A percentile compares a stretch with the other conserved stretches of the same genome.
Conservation (phyloP, 192 early-diverging fungal genomes). For the Coemansia furcata region DNA sequence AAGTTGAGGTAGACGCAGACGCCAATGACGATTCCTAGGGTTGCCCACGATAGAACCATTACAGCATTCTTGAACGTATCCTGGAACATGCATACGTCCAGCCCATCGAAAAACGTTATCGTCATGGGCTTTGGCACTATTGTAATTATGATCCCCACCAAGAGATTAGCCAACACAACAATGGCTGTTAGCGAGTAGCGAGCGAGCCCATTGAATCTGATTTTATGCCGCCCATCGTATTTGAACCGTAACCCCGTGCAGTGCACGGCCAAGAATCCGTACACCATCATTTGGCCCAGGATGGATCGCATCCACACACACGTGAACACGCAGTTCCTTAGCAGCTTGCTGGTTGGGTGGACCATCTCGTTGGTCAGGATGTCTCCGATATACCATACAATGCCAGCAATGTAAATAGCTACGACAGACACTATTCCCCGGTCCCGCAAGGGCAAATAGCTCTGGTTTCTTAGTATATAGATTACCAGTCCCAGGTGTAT, state of each 20-base stretch:
- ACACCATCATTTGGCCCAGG: conserved; percentile 21
- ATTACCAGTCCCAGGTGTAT: conserved; percentile 18
- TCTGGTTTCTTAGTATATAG: conserved; percentile 28
- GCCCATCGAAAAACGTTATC: conserved; percentile 1
- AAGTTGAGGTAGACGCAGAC: not conserved
- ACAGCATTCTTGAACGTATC: conserved; percentile 20
- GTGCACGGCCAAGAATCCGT: conserved; percentile 1
- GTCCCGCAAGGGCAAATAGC: conserved; percentile 23
- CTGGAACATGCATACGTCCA: conserved; percentile 26
- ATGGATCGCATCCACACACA: conserved; percentile 39
- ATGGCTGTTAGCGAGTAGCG: not conserved
- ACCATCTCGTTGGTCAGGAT: conserved; percentile 30
- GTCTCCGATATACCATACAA: conserved; percentile 45
- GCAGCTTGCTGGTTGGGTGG: conserved; percentile 2
- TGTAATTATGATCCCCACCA: conserved; percentile 11
- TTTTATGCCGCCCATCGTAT: not conserved
- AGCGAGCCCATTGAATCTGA: not conserved
- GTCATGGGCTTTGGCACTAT: conserved; percentile 12
- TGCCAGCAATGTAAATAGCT: conserved; percentile 2
- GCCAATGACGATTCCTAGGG: not conserved
- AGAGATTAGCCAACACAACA: not conserved
- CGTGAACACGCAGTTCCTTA: conserved; percentile 27
- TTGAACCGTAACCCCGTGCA: not conserved
- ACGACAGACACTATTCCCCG: conserved; percentile 4
- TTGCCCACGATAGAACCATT: conserved; percentile 9